phyloP scores from a whole-genome alignment of 306 rosid species.

The Spatholobus suberectus region DNA sequence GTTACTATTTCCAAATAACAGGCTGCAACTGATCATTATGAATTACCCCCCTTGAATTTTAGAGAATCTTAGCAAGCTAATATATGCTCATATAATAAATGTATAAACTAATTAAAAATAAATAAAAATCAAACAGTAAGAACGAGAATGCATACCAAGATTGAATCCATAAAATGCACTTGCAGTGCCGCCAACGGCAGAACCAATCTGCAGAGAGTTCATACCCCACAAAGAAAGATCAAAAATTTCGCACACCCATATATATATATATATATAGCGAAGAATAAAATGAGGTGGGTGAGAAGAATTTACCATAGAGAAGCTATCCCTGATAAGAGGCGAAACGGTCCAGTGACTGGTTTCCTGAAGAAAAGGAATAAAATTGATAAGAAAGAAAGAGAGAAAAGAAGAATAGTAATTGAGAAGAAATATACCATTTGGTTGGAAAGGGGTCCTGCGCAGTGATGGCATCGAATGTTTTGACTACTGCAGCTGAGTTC shows the following conservation, averaged over 20 bases:
- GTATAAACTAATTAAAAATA: background rate
- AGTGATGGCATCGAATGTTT: conserved; percentile 70
- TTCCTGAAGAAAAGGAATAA: conserved; percentile 51
- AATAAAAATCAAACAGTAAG: background rate
- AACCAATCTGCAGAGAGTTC: conserved; percentile 61
- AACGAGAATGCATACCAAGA: conserved; percentile 51
- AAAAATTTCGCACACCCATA: background rate
- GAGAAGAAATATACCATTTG: conserved; percentile 40
- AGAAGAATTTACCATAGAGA: conserved; percentile 61
- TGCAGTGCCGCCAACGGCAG: conserved; percentile 80
- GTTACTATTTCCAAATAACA: background rate
- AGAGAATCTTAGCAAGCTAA: background rate
- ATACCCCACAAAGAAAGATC: conserved; percentile 9
- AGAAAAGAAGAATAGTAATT: background rate
- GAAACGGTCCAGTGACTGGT: conserved; percentile 66
- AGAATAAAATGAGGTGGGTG: background rate
- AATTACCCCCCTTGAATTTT: background rate
- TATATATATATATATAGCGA: background rate
- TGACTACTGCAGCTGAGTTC: background rate
- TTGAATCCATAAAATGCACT: conserved; percentile 86
- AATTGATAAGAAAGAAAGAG: background rate
- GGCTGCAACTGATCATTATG: background rate
- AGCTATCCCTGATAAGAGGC: conserved; percentile 75
- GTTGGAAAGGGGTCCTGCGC: conserved; percentile 73
- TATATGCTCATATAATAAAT: background rate